These are phyloP conservation scores for Moniliophthora roreri DNA, from an alignment of 1,284 basidiomycete species.

Conservation along the genomic window DNA sequence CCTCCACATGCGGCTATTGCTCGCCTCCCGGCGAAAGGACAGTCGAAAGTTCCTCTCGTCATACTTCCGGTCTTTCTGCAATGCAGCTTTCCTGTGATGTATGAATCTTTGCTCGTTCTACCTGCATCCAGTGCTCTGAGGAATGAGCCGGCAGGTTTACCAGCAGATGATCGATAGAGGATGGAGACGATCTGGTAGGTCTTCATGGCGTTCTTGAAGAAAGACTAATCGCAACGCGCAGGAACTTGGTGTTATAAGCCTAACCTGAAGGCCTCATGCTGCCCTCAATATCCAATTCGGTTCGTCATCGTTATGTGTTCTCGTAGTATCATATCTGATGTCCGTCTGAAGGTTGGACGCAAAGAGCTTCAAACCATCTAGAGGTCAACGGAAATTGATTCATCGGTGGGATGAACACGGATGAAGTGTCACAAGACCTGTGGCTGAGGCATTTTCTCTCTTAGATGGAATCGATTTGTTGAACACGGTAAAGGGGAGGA, in stretches of 20 bases:
- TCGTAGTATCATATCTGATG: not conserved
- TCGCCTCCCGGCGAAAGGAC: slow-evolving; percentile 37
- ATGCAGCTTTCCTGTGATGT: slow-evolving; percentile 52
- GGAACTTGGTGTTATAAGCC: slow-evolving; percentile 81
- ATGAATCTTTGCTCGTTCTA: slow-evolving; percentile 18
- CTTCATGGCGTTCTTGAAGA: not conserved
- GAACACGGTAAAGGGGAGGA: slow-evolving; percentile 46
- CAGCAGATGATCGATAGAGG: slow-evolving; percentile 85
- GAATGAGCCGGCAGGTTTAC: slow-evolving; percentile 51
- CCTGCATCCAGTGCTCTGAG: not conserved
- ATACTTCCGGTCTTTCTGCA: slow-evolving; percentile 35
- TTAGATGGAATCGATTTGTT: slow-evolving; percentile 77
- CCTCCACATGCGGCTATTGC: slow-evolving; percentile 47
- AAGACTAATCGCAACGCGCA: slow-evolving; percentile 17
- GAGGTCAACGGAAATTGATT: slow-evolving; percentile 77
- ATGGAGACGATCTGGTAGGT: slow-evolving; percentile 80
- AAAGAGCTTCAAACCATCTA: slow-evolving; percentile 68
- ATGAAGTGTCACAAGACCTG: not conserved
- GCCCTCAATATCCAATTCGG: slow-evolving; percentile 68
- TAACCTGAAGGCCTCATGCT: slow-evolving; percentile 80
- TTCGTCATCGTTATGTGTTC: not conserved
- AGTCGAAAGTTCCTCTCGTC: slow-evolving; percentile 26
- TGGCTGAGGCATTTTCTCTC: not conserved
- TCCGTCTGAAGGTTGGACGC: slow-evolving; percentile 63
- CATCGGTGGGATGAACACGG: slow-evolving; percentile 49